Base-by-base conservation (phyloP, 495 filamentous ascomycete genomes). In the Ramalina intermedia region DNA sequence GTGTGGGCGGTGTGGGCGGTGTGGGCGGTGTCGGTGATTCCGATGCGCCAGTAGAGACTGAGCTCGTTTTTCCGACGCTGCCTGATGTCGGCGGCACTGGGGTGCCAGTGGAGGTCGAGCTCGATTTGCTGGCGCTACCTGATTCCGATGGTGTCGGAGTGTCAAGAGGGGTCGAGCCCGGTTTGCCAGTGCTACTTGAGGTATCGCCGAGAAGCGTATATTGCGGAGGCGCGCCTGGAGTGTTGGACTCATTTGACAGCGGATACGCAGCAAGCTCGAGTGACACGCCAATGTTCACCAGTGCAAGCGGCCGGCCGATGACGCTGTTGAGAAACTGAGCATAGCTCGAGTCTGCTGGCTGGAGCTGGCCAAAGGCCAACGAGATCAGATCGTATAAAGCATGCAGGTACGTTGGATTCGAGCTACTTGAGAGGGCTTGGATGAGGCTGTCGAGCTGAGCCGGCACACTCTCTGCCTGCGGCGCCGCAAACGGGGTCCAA, bases 241-340 rank as follows among this genome's bases (percentile, higher is more conserved):
- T n/a, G n/a, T n/a, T 42, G 6, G 7, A 9, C 6, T 17, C 9
- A 17, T 42, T 42, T 42, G 39, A 17, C 9, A 42, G 39, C 6
- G 39, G 39, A 9, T 14, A 20, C 6, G 16, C 42, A 14, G 60
- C 61, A 0, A 77, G 58, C 56, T 77, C 73, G 6, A 77, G 57
- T 0, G 60, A 65, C 62, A 59, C 69, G 1, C 66, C 72, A 38
- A 58, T 56, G 42, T 73, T 69, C 20, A 66, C 64, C 3, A 77
- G 64, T 0, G 71, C 73, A 2, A 77, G 59, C 0, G 73, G 73
- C 46, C 58, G 61, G 3, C 73, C 72, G 17, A 74, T 54, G 18
- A 73, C 41, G 1, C 63, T 46, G 41, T 51, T 53, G n/a, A 65
- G 40, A 43, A 60, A 71, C 16, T 42, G 7, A 14, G 39, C 6